Evolutionary conservation across 345 rosid genomes (phyloP).

Genomic region (Citropsis articulata): DNA sequence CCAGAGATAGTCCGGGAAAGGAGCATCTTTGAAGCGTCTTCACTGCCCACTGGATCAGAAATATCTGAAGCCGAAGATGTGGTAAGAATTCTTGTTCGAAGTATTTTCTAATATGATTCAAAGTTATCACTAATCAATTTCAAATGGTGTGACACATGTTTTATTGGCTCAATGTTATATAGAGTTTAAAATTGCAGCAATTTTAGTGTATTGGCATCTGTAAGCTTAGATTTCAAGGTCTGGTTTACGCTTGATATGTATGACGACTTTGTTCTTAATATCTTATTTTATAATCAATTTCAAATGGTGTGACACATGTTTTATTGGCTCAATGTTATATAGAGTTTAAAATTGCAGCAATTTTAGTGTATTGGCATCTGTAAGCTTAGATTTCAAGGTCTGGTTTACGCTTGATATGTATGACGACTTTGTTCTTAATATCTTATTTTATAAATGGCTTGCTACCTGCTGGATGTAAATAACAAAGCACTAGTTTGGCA

Average conservation of each 20-base stretch:
- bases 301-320: background rate
- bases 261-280: background rate
- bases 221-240: background rate
- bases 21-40: conserved; percentile 64
- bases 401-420: background rate
- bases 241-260: background rate
- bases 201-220: background rate
- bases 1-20: conserved; percentile 68
- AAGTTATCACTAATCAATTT: background rate
- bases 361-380: background rate
- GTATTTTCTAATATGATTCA: conserved; percentile 3
- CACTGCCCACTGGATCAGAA: conserved; percentile 62
- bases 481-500: background rate
- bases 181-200: background rate
- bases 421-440: background rate
- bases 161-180: background rate
- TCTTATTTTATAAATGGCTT: background rate
- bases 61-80: conserved; percentile 83
- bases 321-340: background rate
- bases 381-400: background rate
- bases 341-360: background rate
- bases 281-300: background rate
- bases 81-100: conserved; percentile 36
- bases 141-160: background rate
- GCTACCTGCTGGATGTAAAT: background rate